These are phyloP conservation scores for Platanthera zijinensis DNA, from an alignment of 106 monocot species.

Conservation along the genomic window DNA sequence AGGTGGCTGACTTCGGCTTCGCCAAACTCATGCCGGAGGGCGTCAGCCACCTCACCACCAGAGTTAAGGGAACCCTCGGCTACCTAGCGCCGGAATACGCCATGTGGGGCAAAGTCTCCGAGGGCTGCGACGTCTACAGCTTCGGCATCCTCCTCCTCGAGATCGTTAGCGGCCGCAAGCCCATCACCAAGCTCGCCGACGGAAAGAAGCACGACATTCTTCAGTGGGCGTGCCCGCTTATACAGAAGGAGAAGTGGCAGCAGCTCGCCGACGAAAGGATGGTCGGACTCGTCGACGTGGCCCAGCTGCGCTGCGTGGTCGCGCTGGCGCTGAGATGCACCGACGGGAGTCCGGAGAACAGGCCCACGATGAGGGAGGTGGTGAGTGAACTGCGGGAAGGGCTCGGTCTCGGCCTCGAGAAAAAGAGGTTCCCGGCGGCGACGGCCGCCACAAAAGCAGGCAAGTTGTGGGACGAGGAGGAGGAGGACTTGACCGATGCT, in stretches of 20 bases:
- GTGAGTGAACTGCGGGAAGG: neutral
- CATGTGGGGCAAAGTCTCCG: constrained; percentile 37
- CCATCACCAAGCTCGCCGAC: constrained; percentile 21
- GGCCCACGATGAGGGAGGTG: constrained; percentile 28
- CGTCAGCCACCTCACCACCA: constrained; percentile 22
- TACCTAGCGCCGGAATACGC: constrained; percentile 43
- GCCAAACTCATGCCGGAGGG: constrained; percentile 39
- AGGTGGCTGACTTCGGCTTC: constrained; percentile 41
- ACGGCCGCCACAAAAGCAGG: neutral
- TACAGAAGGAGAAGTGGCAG: constrained; percentile 8
- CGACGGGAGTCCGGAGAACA: constrained; percentile 15
- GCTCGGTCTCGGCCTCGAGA: neutral
- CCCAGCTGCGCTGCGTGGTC: constrained; percentile 12
- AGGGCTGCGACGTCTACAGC: constrained; percentile 33
- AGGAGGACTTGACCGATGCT: neutral
- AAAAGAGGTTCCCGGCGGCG: constrained; percentile 5
- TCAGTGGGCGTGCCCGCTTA: constrained; percentile 35
- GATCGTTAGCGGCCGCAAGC: constrained; percentile 30
- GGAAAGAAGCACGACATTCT: constrained; percentile 13
- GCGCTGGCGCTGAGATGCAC: constrained; percentile 21
- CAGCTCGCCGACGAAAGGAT: constrained; percentile 14
- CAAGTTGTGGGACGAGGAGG: neutral
- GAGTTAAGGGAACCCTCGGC: constrained; percentile 31
- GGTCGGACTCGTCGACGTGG: constrained; percentile 12
- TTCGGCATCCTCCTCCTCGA: constrained; percentile 40